A percentile compares a stretch with the other conserved stretches of the same genome.
phyloP scores from a whole-genome alignment of 768 basidiomycete genomes.

The Kwoniella dejecticola region DNA sequence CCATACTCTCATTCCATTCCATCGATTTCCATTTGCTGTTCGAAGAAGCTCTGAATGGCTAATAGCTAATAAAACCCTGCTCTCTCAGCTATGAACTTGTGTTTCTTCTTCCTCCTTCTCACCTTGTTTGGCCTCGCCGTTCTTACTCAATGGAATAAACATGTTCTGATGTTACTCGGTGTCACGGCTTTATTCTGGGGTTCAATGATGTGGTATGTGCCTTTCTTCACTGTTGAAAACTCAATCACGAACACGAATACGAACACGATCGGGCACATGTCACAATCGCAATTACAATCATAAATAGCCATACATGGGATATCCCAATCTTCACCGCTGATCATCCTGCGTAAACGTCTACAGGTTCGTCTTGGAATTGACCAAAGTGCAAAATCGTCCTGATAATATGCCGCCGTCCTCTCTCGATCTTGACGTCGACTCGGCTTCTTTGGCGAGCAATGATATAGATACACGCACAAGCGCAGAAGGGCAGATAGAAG shows the following conservation, averaged over 20 bases:
- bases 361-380: conserved; percentile 51
- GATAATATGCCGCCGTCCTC: conserved; percentile 42
- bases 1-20: too few species aligned
- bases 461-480: too few species aligned
- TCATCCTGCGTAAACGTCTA: background rate
- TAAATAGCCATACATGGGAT: too few species aligned
- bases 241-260: too few species aligned
- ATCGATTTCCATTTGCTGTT: too few species aligned
- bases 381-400: conserved; percentile 41
- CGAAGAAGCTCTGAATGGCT: background rate
- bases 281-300: too few species aligned
- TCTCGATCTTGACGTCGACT: conserved; percentile 3
- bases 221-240: too few species aligned
- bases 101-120: conserved; percentile 49
- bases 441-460: background rate
- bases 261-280: too few species aligned
- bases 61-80: background rate
- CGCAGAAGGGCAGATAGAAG: background rate
- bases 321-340: too few species aligned
- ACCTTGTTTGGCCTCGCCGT: conserved; percentile 48
- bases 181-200: conserved; percentile 45
- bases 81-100: conserved; percentile 52
- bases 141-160: conserved; percentile 49
- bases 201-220: conserved; percentile 52
- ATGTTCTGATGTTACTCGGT: conserved; percentile 47